Conservation (phyloP, 331 rosid species). For the Telfairia occidentalis region DNA sequence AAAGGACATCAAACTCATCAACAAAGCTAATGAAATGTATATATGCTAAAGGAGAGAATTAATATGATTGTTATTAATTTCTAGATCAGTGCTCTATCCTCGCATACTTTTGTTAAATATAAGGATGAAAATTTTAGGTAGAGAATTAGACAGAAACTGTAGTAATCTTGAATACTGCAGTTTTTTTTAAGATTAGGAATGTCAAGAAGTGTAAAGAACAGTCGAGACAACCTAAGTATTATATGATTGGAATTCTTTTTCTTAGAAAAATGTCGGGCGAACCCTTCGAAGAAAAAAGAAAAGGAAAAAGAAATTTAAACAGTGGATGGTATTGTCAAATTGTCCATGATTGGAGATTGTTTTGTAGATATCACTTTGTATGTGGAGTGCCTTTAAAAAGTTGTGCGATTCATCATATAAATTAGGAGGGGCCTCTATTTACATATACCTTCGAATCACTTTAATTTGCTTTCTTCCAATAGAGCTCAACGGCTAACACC, state of each 20-base stretch:
- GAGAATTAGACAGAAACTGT: not conserved
- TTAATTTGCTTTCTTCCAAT: not conserved
- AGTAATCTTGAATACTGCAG: not conserved
- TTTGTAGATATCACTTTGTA: not conserved
- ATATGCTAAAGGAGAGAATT: not conserved
- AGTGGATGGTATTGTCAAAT: not conserved
- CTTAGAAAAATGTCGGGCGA: not conserved
- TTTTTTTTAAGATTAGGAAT: not conserved
- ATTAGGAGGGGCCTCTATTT: not conserved
- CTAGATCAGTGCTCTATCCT: not conserved
- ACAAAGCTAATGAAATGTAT: not conserved
- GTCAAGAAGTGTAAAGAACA: not conserved
- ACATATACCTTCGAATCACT: not conserved
- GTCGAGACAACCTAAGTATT: not conserved
- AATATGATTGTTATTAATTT: not conserved
- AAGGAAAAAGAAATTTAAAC: not conserved
- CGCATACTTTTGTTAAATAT: not conserved
- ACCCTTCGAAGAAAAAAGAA: not conserved
- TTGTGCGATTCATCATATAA: not conserved
- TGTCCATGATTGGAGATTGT: constrained; percentile 3
- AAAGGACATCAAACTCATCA: not conserved
- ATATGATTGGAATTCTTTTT: not conserved
- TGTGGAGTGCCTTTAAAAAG: not conserved
- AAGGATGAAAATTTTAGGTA: not conserved
- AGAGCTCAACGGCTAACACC: not conserved